These are phyloP conservation scores for Besnoitia besnoiti DNA, from an alignment of 169 alveolate species.

Conservation along the genomic window DNA sequence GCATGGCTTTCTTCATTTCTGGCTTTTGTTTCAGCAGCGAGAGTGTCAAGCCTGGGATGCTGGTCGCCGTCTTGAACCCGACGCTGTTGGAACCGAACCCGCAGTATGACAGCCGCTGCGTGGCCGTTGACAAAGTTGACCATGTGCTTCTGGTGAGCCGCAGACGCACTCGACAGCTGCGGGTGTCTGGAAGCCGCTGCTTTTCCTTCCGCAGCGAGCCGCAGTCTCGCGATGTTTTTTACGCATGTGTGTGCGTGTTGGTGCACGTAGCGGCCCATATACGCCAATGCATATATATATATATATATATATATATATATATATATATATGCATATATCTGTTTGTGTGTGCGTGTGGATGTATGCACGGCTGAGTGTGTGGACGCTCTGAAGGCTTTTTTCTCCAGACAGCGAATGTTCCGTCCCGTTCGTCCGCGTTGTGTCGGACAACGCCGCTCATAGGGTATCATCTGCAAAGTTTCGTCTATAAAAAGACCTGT, in stretches of 20 bases:
- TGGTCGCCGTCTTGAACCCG: constrained; percentile 54
- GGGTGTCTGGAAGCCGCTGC: background rate
- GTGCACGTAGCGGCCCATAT: no score
- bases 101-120: constrained; percentile 22
- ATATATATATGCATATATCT: background rate
- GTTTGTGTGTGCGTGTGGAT: no score
- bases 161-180: background rate
- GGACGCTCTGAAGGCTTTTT: no score
- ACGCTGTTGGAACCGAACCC: constrained; percentile 18
- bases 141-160: background rate
- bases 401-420: no score
- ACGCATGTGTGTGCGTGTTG: no score
- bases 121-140: constrained; percentile 25
- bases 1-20: background rate
- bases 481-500: no score
- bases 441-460: no score
- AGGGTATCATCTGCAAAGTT: no score
- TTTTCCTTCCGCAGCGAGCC: no score
- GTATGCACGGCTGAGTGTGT: no score
- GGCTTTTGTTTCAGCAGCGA: background rate
- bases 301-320: background rate
- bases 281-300: background rate
- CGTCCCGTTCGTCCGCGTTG: no score
- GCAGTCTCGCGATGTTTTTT: no score
- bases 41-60: constrained; percentile 35